Evolutionary conservation across 805 yeast genomes (phyloP).

Genomic region (Metschnikowia cerradonensis): DNA sequence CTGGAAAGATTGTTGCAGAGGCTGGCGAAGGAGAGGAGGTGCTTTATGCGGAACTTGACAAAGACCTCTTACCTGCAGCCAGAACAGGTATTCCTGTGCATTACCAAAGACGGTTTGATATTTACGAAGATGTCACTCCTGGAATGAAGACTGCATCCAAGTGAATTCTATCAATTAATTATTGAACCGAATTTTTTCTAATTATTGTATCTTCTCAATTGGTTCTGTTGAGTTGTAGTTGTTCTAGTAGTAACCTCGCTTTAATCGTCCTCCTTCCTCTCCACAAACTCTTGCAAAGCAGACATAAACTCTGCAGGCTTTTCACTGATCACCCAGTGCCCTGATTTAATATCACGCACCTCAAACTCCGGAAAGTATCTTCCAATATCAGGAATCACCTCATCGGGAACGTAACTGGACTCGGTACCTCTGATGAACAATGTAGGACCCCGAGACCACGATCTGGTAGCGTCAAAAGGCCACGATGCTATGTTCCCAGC

Average conservation of each 20-base stretch:
- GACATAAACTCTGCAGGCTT: conserved; percentile 74
- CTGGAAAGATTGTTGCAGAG: conserved; percentile 58
- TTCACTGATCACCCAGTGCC: conserved; percentile 92
- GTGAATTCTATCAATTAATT: not conserved
- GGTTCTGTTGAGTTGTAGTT: too few relatives aligned
- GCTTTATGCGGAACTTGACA: conserved; percentile 69
- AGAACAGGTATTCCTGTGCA: conserved; percentile 69
- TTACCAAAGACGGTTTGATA: conserved; percentile 67
- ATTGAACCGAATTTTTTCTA: too few relatives aligned
- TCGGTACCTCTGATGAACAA: conserved; percentile 76
- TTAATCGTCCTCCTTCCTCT: conserved; percentile 37
- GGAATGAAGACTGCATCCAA: conserved; percentile 13
- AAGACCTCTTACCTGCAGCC: conserved; percentile 50
- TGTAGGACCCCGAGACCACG: conserved; percentile 62
- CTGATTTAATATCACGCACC: conserved; percentile 70
- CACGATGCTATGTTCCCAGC: conserved; percentile 67
- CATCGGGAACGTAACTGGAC: conserved; percentile 80
- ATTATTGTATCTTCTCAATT: too few relatives aligned
- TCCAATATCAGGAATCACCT: conserved; percentile 67
- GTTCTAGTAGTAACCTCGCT: not conserved
- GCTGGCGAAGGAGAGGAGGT: conserved; percentile 79
- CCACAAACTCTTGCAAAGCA: conserved; percentile 59
- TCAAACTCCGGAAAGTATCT: conserved; percentile 75
- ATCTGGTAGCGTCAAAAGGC: conserved; percentile 58
- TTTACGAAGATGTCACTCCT: conserved; percentile 41